Base-by-base conservation (phyloP, 192 early-diverging fungal genomes). In the Helicostylum pulchrum region DNA sequence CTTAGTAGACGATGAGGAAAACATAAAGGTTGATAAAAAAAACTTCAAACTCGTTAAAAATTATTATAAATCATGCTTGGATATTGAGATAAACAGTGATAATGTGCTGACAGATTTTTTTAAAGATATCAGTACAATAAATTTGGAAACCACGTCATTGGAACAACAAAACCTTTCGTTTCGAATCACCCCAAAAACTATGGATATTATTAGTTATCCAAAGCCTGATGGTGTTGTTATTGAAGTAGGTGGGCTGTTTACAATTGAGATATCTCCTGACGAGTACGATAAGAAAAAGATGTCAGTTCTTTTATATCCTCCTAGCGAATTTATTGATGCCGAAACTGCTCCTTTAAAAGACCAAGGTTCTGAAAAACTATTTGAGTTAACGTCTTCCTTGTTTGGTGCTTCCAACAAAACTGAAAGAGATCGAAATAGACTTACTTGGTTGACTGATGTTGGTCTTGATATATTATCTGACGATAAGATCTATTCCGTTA, bases 1-100 rank as follows among this genome's bases (percentile, higher is more conserved):
- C 7, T 36, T 23, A 43, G 43, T 59, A 14, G 20, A 23, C 19
- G 36, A 20, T 30, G 57, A 59, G 43, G 42, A 45, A 26, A 8
- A 8, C 6, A 39, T 31, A 2, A 42, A 73, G n/a, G 65, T 77
- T 15, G 77, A 87, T 32, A 64, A 71, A 6, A 68, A 78, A 48
- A 85, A 85, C 54, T 81, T 87, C 53, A 51, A 69, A 21, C 82
- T 85, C 64, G 59, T 85, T 7, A 76, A 88, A 61, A 21, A 74
- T 1, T 74, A 85, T 10, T 90, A 87, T 49, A 64, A 59, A 31
- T 79, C 82, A 46, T 88, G 86, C 53, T 74, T 82, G 66, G 72
- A 83, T 31, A 77, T 36, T 12, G 42, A 12, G 14, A 12, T 44
- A 12, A 42, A 44, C 11, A 42, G 19, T n/a, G 12, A 59, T 19